Evolutionary conservation across 2,329 filamentous ascomycete genomes (phyloP).

Genomic region (Davidsoniella virescens): DNA sequence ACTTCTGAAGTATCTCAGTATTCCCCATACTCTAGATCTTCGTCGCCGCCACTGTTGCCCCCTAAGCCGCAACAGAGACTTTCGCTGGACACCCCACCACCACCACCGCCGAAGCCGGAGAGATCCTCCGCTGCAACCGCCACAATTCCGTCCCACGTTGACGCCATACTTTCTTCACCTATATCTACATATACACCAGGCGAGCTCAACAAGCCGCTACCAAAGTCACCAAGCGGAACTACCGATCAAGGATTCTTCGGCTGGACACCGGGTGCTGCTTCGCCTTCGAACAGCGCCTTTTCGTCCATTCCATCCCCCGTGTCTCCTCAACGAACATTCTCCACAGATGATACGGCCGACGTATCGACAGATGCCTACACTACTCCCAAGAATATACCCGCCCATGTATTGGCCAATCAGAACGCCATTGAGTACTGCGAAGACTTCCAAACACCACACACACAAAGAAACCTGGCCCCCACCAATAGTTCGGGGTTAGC

Average conservation of each 20-base stretch:
- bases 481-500: too few relatives aligned
- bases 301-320: slow-evolving; percentile 39
- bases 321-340: slow-evolving; percentile 26
- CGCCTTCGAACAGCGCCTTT: slow-evolving; percentile 32
- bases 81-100: slow-evolving; percentile 13
- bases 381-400: slow-evolving; percentile 22
- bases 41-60: slow-evolving; percentile 20
- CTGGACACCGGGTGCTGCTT: slow-evolving; percentile 27
- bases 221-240: slow-evolving; percentile 33
- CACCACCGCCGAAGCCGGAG: slow-evolving; percentile 2
- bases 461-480: slow-evolving; percentile 9
- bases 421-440: slow-evolving; percentile 34
- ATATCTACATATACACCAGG: slow-evolving; percentile 19
- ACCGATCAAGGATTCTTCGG: slow-evolving; percentile 37
- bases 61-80: slow-evolving; percentile 15
- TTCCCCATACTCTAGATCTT: slow-evolving; percentile 11
- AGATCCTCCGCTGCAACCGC: slow-evolving; percentile 5
- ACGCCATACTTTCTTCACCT: slow-evolving; percentile 17
- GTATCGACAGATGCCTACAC: slow-evolving; percentile 18
- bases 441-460: slow-evolving; percentile 34
- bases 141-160: slow-evolving; percentile 15
- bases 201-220: slow-evolving; percentile 36
- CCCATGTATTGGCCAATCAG: slow-evolving; percentile 22
- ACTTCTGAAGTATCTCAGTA: not conserved
- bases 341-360: slow-evolving; percentile 21